Conservation (phyloP, 106 monocot species). For the Iris macrosiphon region DNA sequence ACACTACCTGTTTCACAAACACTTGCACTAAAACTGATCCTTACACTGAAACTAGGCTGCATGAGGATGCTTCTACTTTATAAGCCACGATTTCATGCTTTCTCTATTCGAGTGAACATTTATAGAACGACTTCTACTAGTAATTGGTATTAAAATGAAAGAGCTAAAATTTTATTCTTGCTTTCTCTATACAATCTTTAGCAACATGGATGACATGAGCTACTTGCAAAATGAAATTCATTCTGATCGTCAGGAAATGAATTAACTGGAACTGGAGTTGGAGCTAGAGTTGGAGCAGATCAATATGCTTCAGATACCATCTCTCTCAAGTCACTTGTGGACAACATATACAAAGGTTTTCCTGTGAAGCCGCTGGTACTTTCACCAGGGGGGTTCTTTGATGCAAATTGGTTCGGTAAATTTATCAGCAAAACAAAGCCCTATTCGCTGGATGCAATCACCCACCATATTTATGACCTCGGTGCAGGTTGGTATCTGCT, state of each 20-base stretch:
- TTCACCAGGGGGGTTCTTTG: slow-evolving; percentile 82
- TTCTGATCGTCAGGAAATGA: slow-evolving; percentile 64
- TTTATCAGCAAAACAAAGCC: slow-evolving; percentile 59
- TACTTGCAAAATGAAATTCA: not conserved
- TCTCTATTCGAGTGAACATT: no score
- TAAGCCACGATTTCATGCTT: no score
- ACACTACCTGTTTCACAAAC: no score
- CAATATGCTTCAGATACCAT: slow-evolving; percentile 66
- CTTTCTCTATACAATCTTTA: no score
- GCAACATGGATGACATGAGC: no score
- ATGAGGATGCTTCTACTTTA: no score
- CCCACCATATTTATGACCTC: slow-evolving; percentile 93
- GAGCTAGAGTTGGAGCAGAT: slow-evolving; percentile 48
- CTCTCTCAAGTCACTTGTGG: slow-evolving; percentile 43
- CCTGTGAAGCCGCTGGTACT: slow-evolving; percentile 54
- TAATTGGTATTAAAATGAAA: no score
- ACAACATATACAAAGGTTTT: slow-evolving; percentile 38
- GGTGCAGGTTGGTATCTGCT: slow-evolving; percentile 56
- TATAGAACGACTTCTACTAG: no score
- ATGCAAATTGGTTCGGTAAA: slow-evolving; percentile 58
- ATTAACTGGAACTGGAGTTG: slow-evolving; percentile 75
- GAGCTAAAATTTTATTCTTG: no score
- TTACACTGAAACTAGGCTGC: no score
- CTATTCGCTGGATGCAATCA: slow-evolving; percentile 61
- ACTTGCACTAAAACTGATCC: no score